A percentile compares a stretch with the other conserved stretches of the same genome.
Evolutionary conservation across 805 yeast species (phyloP).

Genomic region (Saccharomycopsis guyanensis): DNA sequence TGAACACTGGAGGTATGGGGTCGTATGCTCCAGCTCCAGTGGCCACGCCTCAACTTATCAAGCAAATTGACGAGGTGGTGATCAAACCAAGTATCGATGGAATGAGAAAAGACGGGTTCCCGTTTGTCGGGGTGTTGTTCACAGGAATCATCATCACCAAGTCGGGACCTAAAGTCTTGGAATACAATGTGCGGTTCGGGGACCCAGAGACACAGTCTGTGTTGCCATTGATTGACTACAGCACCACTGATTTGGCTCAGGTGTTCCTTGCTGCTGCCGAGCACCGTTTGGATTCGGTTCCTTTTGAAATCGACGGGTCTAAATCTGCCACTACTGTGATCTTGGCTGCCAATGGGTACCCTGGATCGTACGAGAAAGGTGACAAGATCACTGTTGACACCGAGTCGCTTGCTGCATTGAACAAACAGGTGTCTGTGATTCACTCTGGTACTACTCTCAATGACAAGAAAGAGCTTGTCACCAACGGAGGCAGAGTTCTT

Average conservation of each 20-base stretch:
- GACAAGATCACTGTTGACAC: slow-evolving; percentile 62
- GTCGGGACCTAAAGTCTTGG: slow-evolving; percentile 90
- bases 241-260: slow-evolving; percentile 81
- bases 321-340: slow-evolving; percentile 87
- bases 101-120: slow-evolving; percentile 90
- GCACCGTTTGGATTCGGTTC: slow-evolving; percentile 82
- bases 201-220: slow-evolving; percentile 99
- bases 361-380: slow-evolving; percentile 79
- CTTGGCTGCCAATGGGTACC: slow-evolving; percentile 95
- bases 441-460: slow-evolving; percentile 85
- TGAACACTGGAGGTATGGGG: slow-evolving; percentile 99
- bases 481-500: slow-evolving; percentile 95
- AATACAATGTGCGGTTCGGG: slow-evolving; percentile 96
- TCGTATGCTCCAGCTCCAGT: slow-evolving; percentile 98
- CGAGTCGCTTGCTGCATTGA: slow-evolving; percentile 23
- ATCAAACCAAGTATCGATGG: slow-evolving; percentile 91
- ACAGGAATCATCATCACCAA: slow-evolving; percentile 90
- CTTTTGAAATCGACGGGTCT: slow-evolving; percentile 42
- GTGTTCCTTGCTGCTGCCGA: slow-evolving; percentile 91
- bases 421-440: slow-evolving; percentile 63
- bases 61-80: slow-evolving; percentile 63
- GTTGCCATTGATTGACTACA: slow-evolving; percentile 70
- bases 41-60: slow-evolving; percentile 69
- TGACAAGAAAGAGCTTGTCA: slow-evolving; percentile 53
- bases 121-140: slow-evolving; percentile 92